Evolutionary conservation across 2,329 filamentous ascomycete genomes (phyloP).

Genomic region (Shiraia bambusicola): DNA sequence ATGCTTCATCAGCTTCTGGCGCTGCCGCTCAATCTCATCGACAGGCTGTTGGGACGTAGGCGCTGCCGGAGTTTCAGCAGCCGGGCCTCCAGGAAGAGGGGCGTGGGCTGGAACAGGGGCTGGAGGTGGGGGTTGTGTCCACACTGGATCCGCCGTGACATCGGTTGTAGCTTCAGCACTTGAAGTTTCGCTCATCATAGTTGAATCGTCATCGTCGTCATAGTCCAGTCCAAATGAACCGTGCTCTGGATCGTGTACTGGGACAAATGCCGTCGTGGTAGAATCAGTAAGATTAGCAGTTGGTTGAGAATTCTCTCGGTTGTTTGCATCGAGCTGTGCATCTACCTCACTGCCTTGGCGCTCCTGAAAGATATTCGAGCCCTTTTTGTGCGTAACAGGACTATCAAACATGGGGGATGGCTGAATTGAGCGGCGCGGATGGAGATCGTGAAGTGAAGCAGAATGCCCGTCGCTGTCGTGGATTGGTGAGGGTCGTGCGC

Average conservation of each 20-base stretch:
- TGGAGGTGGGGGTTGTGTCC: constrained; percentile 40
- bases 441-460: constrained; percentile 24
- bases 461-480: constrained; percentile 28
- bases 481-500: constrained; percentile 5
- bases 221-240: constrained; percentile 29
- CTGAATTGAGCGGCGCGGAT: constrained; percentile 32
- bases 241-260: constrained; percentile 11
- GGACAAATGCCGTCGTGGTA: constrained; percentile 8
- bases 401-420: constrained; percentile 38
- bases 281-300: constrained; percentile 4
- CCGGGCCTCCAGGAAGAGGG: constrained; percentile 25
- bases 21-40: constrained; percentile 32
- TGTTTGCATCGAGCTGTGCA: constrained; percentile 13
- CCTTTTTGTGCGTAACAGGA: constrained; percentile 16
- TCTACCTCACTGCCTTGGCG: constrained; percentile 19
- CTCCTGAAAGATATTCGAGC: constrained; percentile 34
- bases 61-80: constrained; percentile 5
- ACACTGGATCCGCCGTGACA: constrained; percentile 21
- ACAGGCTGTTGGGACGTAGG: constrained; percentile 12
- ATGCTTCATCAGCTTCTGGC: constrained; percentile 35
- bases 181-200: constrained; percentile 16
- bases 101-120: constrained; percentile 39
- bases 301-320: constrained; percentile 14
- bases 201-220: constrained; percentile 22
- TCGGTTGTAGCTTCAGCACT: constrained; percentile 13